Percentiles rank a stretch among this genome's conserved stretches.
Evolutionary conservation across 129 eudicot species (phyloP).

Genomic region (Silybum marianum): DNA sequence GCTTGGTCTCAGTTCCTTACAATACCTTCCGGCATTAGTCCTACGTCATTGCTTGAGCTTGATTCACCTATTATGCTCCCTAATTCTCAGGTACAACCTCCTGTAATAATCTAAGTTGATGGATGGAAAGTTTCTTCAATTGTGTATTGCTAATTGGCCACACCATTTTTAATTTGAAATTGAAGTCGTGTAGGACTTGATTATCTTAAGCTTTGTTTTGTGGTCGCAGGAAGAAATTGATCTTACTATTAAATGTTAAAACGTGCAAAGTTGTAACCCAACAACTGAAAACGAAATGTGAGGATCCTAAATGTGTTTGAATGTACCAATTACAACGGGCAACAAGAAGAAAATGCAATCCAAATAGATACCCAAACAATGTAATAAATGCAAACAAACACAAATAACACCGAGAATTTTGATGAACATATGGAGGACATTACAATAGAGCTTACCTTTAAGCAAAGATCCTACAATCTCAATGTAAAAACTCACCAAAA

Average conservation of each 20-base stretch:
- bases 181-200: background rate
- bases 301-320: background rate
- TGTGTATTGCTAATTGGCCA: background rate
- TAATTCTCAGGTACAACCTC: constrained; percentile 49
- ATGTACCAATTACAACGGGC: too few relatives aligned
- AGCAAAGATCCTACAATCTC: too few relatives aligned
- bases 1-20: constrained; percentile 42
- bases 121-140: background rate
- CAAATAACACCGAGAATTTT: too few relatives aligned
- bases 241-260: background rate
- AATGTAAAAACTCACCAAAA: too few relatives aligned
- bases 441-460: too few relatives aligned
- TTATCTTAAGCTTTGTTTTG: background rate
- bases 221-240: constrained; percentile 4
- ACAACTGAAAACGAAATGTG: background rate
- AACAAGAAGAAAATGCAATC: too few relatives aligned
- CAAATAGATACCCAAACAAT: too few relatives aligned
- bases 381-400: too few relatives aligned
- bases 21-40: constrained; percentile 56
- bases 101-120: background rate
- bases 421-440: too few relatives aligned
- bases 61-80: constrained; percentile 66
- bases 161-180: background rate
- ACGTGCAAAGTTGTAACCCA: background rate
- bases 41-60: constrained; percentile 56